A percentile compares a stretch with the other conserved stretches of the same genome.
phyloP scores from a whole-genome alignment of 257 asterid species.

The Eustoma russellianum region DNA sequence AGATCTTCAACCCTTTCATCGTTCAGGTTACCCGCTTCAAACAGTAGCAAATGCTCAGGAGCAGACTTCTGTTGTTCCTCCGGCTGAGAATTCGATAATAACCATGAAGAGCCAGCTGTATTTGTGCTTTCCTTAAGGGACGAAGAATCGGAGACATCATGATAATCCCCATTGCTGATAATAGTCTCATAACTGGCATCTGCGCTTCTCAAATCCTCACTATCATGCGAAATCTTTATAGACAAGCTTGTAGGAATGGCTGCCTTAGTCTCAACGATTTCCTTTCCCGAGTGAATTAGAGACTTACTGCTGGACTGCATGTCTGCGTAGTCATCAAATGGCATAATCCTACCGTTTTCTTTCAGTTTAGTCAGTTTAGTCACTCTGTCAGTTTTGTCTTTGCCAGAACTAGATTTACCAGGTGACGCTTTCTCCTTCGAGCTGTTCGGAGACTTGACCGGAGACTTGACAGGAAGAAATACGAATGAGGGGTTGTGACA shows the following conservation, averaged over 20 bases:
- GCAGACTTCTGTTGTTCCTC: constrained; percentile 28
- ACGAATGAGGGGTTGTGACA: constrained; percentile 66
- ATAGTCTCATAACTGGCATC: constrained; percentile 46
- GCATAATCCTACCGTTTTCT: constrained; percentile 45
- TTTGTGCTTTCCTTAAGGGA: constrained; percentile 35
- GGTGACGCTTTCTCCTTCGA: constrained; percentile 56
- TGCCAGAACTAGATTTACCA: constrained; percentile 31
- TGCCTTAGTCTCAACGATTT: constrained; percentile 58
- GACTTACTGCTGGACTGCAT: constrained; percentile 26
- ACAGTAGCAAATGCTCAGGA: constrained; percentile 15
- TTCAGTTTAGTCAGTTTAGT: constrained; percentile 27
- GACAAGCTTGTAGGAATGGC: constrained; percentile 80
- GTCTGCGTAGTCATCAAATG: constrained; percentile 44
- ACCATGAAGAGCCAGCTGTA: constrained; percentile 20
- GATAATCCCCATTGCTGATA: constrained; percentile 34
- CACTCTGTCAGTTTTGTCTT: constrained; percentile 29
- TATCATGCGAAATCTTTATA: constrained; percentile 46
- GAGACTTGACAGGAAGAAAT: constrained; percentile 88
- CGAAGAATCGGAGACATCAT: constrained; percentile 27
- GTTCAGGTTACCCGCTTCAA: constrained; percentile 21
- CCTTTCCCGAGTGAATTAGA: constrained; percentile 24
- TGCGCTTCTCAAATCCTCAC: constrained; percentile 63
- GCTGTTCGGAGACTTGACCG: constrained; percentile 71
- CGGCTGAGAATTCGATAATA: constrained; percentile 22
- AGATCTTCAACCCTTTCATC: constrained; percentile 20